Base-by-base conservation (phyloP, 1,139 yeast species). In the Candida frijolesensis region DNA sequence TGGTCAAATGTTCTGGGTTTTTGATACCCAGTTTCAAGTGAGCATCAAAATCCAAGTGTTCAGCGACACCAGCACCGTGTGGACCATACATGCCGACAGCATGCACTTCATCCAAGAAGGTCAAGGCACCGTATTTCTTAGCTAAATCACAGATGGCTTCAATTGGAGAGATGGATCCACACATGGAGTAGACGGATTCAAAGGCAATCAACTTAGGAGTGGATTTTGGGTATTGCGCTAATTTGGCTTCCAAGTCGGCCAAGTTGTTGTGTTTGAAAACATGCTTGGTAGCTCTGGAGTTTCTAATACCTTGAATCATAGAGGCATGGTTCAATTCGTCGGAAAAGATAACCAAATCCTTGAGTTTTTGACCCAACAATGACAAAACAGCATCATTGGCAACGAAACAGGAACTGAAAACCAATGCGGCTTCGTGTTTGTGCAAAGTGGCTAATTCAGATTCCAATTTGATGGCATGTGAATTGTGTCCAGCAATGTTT, bases 11-110 rank as follows among this genome's bases (percentile, higher is more conserved):
- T 15, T 46, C 38, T 34, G 78, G 76, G n/a, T 83, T 72, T 8
- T 79, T 78, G 56, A 85, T 76, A 60, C 95, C 96, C 14, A 82
- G 66, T 57, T 80, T 75, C 66, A 87, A 79, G 67, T 91, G 96
- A 54, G 85, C 84, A 45, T 89, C 89, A 63, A 90, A 92, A 70
- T 94, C 89, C 64, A 88, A 78, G 68, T 94, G 99, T 71, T 95
- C 99, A 46, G 98, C 97, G 50, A 94, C 98, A 74, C 99, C 99
- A 41, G 97, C 99, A 64, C 99, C 99, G 64, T 89, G 97, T 54
- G 99, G 98, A 63, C 99, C 99, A 68, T 94, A 94, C 87, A 94
- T 83, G 51, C 99, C 99, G 48, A 95, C 98, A 42, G 99, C 98
- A 66, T 94, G 99, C 44, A 94, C 99, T 71, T 94, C 99, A 68